Evolutionary conservation across 164 flowering plant species (phyloP).

Genomic region (Piper longum): DNA sequence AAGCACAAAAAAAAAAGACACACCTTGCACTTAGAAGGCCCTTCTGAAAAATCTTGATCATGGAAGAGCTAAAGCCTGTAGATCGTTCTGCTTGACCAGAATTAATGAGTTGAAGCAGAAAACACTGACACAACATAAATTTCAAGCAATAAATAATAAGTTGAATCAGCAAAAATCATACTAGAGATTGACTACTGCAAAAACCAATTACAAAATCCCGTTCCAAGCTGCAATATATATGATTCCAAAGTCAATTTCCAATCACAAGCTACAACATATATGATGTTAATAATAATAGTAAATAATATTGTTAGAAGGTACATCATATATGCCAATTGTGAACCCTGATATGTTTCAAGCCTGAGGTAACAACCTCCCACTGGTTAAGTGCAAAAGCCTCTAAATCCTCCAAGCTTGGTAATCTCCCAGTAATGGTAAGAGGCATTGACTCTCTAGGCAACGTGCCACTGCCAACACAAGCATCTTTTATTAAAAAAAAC

Average conservation of each 20-base stretch:
- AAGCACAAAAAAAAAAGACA: neutral
- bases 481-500: neutral
- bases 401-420: constrained; percentile 73
- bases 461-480: constrained; percentile 45
- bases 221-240: neutral
- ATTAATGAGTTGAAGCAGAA: constrained; percentile 80
- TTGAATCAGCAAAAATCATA: constrained; percentile 1
- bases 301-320: constrained; percentile 3
- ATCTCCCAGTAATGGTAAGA: constrained; percentile 52
- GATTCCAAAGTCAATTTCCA: neutral
- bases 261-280: neutral
- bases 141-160: constrained; percentile 9
- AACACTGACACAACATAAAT: constrained; percentile 43
- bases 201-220: neutral
- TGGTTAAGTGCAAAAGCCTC: constrained; percentile 75
- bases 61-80: constrained; percentile 65
- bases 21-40: constrained; percentile 81
- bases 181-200: constrained; percentile 4
- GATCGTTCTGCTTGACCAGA: constrained; percentile 53
- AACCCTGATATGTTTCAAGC: constrained; percentile 4
- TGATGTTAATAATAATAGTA: neutral
- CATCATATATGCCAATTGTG: no score
- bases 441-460: constrained; percentile 85
- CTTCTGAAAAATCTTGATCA: constrained; percentile 81
- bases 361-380: constrained; percentile 71